Evolutionary conservation across 2,329 filamentous ascomycete species (phyloP).

Genomic region (Curvularia verruculosa): DNA sequence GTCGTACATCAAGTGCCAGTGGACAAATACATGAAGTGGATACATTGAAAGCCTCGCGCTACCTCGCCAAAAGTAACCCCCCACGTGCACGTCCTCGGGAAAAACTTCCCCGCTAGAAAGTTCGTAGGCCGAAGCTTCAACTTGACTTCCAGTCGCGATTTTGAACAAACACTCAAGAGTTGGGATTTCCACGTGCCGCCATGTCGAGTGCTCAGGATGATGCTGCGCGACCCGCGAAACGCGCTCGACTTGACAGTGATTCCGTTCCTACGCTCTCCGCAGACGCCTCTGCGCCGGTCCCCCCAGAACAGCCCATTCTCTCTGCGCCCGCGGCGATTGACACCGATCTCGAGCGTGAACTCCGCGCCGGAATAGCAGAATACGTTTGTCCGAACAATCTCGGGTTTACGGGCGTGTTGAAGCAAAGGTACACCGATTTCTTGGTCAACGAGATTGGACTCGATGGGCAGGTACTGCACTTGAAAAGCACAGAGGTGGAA

Average conservation of each 20-base stretch:
- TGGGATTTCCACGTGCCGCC: not conserved
- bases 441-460: constrained; percentile 86
- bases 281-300: constrained; percentile 1
- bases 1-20: no score
- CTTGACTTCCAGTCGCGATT: not conserved
- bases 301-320: constrained; percentile 13
- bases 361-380: constrained; percentile 65
- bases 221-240: constrained; percentile 38
- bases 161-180: constrained; percentile 5
- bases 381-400: constrained; percentile 64
- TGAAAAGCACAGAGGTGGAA: constrained; percentile 57
- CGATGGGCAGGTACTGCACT: constrained; percentile 76
- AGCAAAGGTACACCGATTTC: constrained; percentile 87
- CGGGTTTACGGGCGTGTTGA: constrained; percentile 69
- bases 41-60: not conserved
- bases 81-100: constrained; percentile 25
- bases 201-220: constrained; percentile 27
- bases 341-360: constrained; percentile 50
- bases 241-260: constrained; percentile 40
- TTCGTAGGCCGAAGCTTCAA: constrained; percentile 10
- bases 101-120: constrained; percentile 37
- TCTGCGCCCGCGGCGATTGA: constrained; percentile 25
- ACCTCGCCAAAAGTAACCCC: constrained; percentile 21
- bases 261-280: constrained; percentile 15
- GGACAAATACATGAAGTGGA: no score